Base-by-base conservation (phyloP, 2,329 filamentous ascomycete species). In the Phaeosphaeriaceae sp. region DNA sequence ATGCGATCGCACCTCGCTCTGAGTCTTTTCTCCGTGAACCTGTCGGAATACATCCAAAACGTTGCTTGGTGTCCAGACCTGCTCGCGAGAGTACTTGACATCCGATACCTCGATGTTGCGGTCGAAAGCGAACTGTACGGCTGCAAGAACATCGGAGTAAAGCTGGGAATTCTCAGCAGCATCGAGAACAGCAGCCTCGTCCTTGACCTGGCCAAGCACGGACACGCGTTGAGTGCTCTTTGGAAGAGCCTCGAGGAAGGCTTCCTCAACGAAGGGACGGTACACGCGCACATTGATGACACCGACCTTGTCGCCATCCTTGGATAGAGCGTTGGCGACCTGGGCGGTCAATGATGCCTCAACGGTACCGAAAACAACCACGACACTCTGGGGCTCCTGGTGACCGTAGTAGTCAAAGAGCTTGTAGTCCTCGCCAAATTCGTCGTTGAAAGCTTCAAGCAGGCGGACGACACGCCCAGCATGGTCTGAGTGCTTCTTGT, bases 361-460 rank as follows among this genome's bases (percentile, higher is more conserved):
- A 5, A 94, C 88, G 60, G 93, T 97, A 68, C 95, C 95, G 70
- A 99, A 97, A 47, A 93, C 91, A 28, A 98, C 93, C 32, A 98
- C 82, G 17, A 99, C 93, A 10, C 89, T 88, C 65, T 94, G 91
- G 3, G 95, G 88, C 46, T 88, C 83, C 50, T 87, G 83, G 75
- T 98, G 93, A 23, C 95, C 95, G 71, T 90, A 87, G 81, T 99
- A 99, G 81, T 99, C 95, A 70, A 98, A 99, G 7, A 93, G 88
- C 71, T 90, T 87, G 77, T 99, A 99, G 66, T 94, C 89, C 47
- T 95, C 98, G 58, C 94, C 95, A 23, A 99, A 88, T 82, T 98
- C 93, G 63, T 88, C 88, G 79, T 98, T 99, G 80, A 96, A 89
- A 22, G 89, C 85, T 63, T 87, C 85, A 52, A 96, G 82, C 8